Base-by-base conservation (phyloP, 2,329 filamentous ascomycete species). In the Passalora sequoiae region DNA sequence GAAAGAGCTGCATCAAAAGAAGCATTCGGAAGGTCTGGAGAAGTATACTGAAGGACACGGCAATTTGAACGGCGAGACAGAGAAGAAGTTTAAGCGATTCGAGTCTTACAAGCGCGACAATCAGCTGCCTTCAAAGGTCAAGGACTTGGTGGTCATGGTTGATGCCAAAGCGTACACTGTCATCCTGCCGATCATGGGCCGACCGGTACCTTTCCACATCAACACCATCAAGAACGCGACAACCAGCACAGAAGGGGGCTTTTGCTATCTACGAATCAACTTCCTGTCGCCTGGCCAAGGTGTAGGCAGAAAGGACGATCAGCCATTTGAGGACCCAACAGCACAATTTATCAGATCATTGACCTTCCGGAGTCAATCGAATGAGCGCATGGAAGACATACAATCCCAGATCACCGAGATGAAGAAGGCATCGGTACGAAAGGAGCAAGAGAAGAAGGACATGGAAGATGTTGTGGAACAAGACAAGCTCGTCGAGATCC, bases 391-490 rank as follows among this genome's bases (percentile, higher is more conserved):
- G 64, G 84, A 87, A 46, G 87, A 94, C 59, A 92, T 98, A 55
- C 84, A 89, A 9, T 85, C 85, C 49, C 86, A 94, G 61, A 97
- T 98, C 58, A 91, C 88, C 8, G 92, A 96, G 61, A 83, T 98
- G 73, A 94, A 96, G 72, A 94, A 92, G 63, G 87, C 91, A 56
- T 82, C 86, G 4, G 80, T 87, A 30, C 89, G 94, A 67, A 86
- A 88, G 58, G 92, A 98, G 66, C 89, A 96, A 60, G 91, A 96
- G 68, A 96, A 97, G 80, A 98, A 98, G 71, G 91, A 98, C 58
- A 85, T 98, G 85, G 92, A 98, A 64, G 92, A 98, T 66, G 92
- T 98, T 16, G 89, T 98, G 4, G 92, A 97, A 68, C 92, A 98
- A 66, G 92, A 98, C 65, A 98, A 98, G 72, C 80, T 98, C 40